phyloP scores from a whole-genome alignment of 2,329 filamentous ascomycete species.

The Fusarium austroafricanum region DNA sequence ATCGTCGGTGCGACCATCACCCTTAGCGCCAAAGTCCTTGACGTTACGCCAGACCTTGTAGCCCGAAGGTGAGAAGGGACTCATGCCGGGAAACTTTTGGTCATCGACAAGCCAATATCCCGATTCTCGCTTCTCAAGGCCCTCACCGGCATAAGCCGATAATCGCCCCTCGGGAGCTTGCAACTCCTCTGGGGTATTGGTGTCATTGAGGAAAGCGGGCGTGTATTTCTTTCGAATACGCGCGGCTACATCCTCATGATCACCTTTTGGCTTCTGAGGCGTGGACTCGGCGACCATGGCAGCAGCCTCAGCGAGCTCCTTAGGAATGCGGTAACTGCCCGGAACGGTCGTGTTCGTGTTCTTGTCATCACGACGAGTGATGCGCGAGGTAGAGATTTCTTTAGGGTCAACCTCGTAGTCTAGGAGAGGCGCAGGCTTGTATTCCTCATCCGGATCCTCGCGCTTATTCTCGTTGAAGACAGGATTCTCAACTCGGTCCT shows the following conservation, averaged over 20 bases:
- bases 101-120: constrained; percentile 18
- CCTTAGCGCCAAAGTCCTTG: constrained; percentile 54
- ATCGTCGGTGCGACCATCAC: constrained; percentile 55
- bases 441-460: constrained; percentile 16
- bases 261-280: constrained; percentile 12
- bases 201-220: constrained; percentile 7
- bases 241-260: constrained; percentile 10
- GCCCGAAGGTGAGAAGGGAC: constrained; percentile 26
- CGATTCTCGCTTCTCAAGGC: constrained; percentile 13
- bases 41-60: constrained; percentile 51
- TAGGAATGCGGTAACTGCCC: constrained; percentile 15
- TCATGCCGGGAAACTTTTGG: constrained; percentile 8
- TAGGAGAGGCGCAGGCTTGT: constrained; percentile 17
- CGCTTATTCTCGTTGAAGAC: constrained; percentile 18
- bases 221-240: constrained; percentile 16
- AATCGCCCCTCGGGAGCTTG: constrained; percentile 8
- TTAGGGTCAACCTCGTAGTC: constrained; percentile 13
- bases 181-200: constrained; percentile 11
- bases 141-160: constrained; percentile 6
- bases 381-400: not conserved
- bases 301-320: constrained; percentile 19
- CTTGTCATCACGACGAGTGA: constrained; percentile 7
- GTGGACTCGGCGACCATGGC: constrained; percentile 14
- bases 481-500: constrained; percentile 13
- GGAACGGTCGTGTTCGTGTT: not conserved